Percentiles rank a stretch among this genome's conserved stretches.
Evolutionary conservation across 805 yeast genomes (phyloP).

Genomic region (Monosporozyma aquatica): DNA sequence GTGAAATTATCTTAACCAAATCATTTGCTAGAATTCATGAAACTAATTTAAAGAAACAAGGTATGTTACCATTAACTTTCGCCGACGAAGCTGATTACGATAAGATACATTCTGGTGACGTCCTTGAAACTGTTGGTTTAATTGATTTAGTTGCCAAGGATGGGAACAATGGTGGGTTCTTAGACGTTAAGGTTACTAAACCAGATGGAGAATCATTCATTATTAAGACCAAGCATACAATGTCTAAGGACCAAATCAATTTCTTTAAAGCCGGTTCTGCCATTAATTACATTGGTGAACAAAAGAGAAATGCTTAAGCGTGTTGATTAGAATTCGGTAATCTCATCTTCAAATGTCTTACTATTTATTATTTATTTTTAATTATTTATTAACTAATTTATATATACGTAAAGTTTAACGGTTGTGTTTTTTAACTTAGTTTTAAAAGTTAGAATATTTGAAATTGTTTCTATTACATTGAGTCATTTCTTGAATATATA

Average conservation of each 20-base stretch:
- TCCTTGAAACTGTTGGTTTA: slow-evolving; percentile 63
- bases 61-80: slow-evolving; percentile 90
- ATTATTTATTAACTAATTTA: background rate
- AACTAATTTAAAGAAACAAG: slow-evolving; percentile 96
- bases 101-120: slow-evolving; percentile 65
- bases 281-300: slow-evolving; percentile 77
- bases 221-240: slow-evolving; percentile 81
- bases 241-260: slow-evolving; percentile 92
- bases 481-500: too few relatives aligned
- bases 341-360: too few relatives aligned
- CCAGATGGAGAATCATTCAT: slow-evolving; percentile 59
- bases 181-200: slow-evolving; percentile 66
- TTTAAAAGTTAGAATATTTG: too few relatives aligned
- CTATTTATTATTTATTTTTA: slow-evolving; percentile 4
- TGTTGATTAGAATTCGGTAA: too few relatives aligned
- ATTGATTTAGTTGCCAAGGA: slow-evolving; percentile 66
- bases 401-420: too few relatives aligned
- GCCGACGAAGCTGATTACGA: slow-evolving; percentile 88
- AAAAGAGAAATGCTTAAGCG: slow-evolving; percentile 29
- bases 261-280: slow-evolving; percentile 98
- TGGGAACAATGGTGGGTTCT: slow-evolving; percentile 81
- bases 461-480: too few relatives aligned
- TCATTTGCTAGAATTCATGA: slow-evolving; percentile 98
- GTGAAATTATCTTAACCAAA: slow-evolving; percentile 77
- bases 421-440: too few relatives aligned